Base-by-base conservation (phyloP, 805 yeast genomes). In the Priceomyces haplophilus region DNA sequence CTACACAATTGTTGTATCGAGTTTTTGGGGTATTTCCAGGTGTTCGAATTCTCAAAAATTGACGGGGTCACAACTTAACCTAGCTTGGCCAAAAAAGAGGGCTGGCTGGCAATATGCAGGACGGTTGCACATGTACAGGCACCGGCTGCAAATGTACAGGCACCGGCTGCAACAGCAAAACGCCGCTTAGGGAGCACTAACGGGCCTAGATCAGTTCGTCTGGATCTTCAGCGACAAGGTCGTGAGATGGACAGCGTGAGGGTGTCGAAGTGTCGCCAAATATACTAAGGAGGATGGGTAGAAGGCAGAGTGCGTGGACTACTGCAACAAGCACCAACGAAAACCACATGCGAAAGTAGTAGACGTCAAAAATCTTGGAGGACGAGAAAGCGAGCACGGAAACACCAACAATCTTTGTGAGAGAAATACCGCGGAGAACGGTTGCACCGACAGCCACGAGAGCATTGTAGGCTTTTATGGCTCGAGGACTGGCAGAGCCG, bases 321-420 rank as follows among this genome's bases (percentile, higher is more conserved):
- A 90, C 80, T 1, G 96, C 96, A 43, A 86, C 69, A 1, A 85
- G 47, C 7, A 91, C 83, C 46, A 91, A 70, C 0, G 89, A 72
- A 10, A 86, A 65, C 98, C 98, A 91, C 97, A 91, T 90, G 47
- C 96, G 69, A 72, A 91, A 91, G 61, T 93, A 91, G 62, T 88
- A 91, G 1, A 91, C 78, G 51, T 88, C 95, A 62, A 91, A 93
- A 23, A 91, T 90, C 60, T 85, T 82, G 15, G 96, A 87, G 48
- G 79, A 70, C 0, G 98, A 88, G 60, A 90, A 89, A 4, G 95
- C 95, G 30, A 91, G 67, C 8, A 91, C 96, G 19, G 75, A 62
- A 1, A 91, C 88, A 1, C 99, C 99, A 51, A 93, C 82, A 17
- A 91, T 64, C 57, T 91, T 91, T 0, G 98, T 93, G 50, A 88